These are phyloP conservation scores for Neurospora sp. DNA, from an alignment of 2,329 filamentous ascomycete species.

Conservation along the genomic window DNA sequence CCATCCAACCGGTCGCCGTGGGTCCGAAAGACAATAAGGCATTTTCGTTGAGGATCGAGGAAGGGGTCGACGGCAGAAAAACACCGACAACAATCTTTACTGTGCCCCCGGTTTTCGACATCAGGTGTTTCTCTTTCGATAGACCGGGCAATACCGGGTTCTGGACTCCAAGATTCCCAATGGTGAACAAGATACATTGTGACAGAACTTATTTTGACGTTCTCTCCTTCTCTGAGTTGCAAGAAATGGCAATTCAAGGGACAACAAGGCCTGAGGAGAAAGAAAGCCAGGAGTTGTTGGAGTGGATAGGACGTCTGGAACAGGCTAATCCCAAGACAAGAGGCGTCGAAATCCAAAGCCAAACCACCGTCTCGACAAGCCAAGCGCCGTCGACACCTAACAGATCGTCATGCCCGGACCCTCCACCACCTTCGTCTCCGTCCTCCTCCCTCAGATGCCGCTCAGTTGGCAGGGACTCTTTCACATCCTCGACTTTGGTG, in stretches of 20 bases:
- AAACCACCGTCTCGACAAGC: constrained; percentile 29
- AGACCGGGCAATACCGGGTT: constrained; percentile 58
- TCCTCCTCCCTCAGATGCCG: neutral
- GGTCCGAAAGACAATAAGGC: constrained; percentile 26
- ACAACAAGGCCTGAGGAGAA: constrained; percentile 37
- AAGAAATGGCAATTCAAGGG: constrained; percentile 52
- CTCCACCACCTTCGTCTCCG: constrained; percentile 3
- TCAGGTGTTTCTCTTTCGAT: constrained; percentile 72
- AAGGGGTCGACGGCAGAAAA: constrained; percentile 31
- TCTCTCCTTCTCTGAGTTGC: constrained; percentile 59
- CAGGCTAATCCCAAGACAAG: constrained; percentile 37
- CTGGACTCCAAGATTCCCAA: constrained; percentile 67
- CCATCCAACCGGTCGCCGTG: constrained; percentile 34
- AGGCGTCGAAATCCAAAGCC: constrained; percentile 33
- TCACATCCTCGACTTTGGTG: neutral
- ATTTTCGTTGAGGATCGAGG: constrained; percentile 37
- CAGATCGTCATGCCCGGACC: neutral
- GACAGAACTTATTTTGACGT: constrained; percentile 63
- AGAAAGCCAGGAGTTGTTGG: constrained; percentile 48
- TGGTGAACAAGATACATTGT: constrained; percentile 64
- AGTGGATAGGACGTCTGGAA: constrained; percentile 54
- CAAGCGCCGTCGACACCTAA: constrained; percentile 8
- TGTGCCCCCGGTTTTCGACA: constrained; percentile 65
- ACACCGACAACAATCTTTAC: constrained; percentile 49
- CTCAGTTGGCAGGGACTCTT: neutral